phyloP scores from a whole-genome alignment of 2,329 filamentous ascomycete genomes.

The Claviceps sp. region DNA sequence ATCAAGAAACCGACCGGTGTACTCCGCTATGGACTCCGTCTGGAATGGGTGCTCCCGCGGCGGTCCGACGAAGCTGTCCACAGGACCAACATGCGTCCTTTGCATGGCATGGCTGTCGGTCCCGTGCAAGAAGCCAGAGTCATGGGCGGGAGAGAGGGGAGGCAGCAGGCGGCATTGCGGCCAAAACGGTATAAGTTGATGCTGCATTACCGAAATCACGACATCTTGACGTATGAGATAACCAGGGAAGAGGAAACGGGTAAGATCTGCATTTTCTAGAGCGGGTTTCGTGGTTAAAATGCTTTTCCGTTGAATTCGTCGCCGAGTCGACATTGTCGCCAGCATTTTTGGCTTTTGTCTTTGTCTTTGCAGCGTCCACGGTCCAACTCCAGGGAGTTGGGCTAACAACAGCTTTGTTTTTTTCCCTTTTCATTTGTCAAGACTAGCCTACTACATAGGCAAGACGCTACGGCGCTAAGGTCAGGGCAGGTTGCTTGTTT shows the following conservation, averaged over 20 bases:
- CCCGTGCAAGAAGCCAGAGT: slow-evolving; percentile 39
- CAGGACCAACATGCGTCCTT: slow-evolving; percentile 31
- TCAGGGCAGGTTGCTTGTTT: not conserved
- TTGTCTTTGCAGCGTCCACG: too few relatives aligned
- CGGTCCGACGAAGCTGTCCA: slow-evolving; percentile 29
- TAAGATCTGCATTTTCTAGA: slow-evolving; percentile 23
- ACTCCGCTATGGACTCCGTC: slow-evolving; percentile 32
- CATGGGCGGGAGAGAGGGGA: slow-evolving; percentile 5
- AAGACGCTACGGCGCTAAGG: not conserved
- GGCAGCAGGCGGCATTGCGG: slow-evolving; percentile 11
- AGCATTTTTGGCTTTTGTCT: too few relatives aligned
- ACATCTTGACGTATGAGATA: slow-evolving; percentile 57
- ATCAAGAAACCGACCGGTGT: slow-evolving; percentile 9
- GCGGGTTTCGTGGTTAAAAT: not conserved
- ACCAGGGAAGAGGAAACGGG: slow-evolving; percentile 26
- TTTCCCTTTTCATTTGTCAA: too few relatives aligned
- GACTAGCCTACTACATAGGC: too few relatives aligned
- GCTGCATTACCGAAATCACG: slow-evolving; percentile 58
- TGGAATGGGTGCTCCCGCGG: slow-evolving; percentile 39
- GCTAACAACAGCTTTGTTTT: too few relatives aligned
- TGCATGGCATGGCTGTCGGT: slow-evolving; percentile 56
- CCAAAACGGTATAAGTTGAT: slow-evolving; percentile 51
- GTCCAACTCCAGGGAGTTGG: too few relatives aligned
- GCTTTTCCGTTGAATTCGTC: too few relatives aligned
- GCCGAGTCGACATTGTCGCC: too few relatives aligned